These are phyloP conservation scores for Sarocladium oryzae DNA, from an alignment of 2,329 filamentous ascomycete species.

Conservation along the genomic window DNA sequence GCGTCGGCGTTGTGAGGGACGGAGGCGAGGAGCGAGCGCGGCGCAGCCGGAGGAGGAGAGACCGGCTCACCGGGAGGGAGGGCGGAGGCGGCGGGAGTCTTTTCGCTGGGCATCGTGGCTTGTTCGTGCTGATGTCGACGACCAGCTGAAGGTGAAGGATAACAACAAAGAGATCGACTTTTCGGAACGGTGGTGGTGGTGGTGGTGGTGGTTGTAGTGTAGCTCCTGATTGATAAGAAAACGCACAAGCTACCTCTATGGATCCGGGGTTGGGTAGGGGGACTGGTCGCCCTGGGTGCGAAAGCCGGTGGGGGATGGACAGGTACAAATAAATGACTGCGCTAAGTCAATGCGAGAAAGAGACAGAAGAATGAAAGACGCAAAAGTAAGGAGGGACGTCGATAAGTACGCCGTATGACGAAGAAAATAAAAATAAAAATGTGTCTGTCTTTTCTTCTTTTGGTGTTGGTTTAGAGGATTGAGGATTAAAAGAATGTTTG, in stretches of 20 bases:
- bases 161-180: too few species aligned
- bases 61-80: constrained; percentile 8
- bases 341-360: not conserved
- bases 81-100: not conserved
- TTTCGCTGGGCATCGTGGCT: not conserved
- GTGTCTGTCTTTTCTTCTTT: too few species aligned
- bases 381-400: too few species aligned
- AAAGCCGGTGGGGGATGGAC: not conserved
- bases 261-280: constrained; percentile 1
- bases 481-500: too few species aligned
- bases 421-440: too few species aligned
- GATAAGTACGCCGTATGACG: too few species aligned
- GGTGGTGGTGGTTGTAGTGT: not conserved
- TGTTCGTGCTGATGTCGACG: not conserved
- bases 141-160: too few species aligned
- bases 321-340: not conserved
- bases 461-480: too few species aligned
- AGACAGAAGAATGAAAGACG: too few species aligned
- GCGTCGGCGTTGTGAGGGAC: constrained; percentile 33
- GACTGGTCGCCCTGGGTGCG: not conserved
- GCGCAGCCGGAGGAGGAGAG: constrained; percentile 8
- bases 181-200: too few species aligned
- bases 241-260: not conserved
- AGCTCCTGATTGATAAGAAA: constrained; percentile 1
- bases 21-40: constrained; percentile 12